phyloP scores from a whole-genome alignment of 441 rosid species.

The Erodium trifolium region DNA sequence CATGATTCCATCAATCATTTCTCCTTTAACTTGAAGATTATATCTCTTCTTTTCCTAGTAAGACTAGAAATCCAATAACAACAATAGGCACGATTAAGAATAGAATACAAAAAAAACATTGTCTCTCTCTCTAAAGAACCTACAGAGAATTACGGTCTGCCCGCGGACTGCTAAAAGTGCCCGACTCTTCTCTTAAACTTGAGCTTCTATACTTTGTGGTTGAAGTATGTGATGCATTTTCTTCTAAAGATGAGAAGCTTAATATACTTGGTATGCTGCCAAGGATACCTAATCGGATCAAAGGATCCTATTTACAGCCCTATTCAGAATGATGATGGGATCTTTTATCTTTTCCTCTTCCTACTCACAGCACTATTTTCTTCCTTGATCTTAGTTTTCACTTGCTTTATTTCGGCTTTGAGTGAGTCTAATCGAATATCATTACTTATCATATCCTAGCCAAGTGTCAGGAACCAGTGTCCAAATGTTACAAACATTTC shows the following conservation, averaged over 20 bases:
- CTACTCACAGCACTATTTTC: too few relatives aligned
- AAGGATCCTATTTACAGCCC: too few relatives aligned
- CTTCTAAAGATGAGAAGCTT: too few relatives aligned
- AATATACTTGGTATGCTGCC: too few relatives aligned
- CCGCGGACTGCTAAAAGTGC: background rate
- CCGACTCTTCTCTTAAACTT: background rate
- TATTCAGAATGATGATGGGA: too few relatives aligned
- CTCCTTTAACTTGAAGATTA: background rate
- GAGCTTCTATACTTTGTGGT: background rate
- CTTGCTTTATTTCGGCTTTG: too few relatives aligned
- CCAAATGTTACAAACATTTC: background rate
- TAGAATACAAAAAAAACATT: background rate
- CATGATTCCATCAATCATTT: background rate
- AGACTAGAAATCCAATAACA: slow-evolving; percentile 2
- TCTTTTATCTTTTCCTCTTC: too few relatives aligned
- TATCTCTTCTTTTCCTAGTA: slow-evolving; percentile 1
- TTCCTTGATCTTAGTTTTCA: too few relatives aligned
- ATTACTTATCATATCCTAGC: background rate
- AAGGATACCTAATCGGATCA: too few relatives aligned
- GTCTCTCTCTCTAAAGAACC: background rate
- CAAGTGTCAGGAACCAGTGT: background rate
- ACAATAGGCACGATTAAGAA: background rate
- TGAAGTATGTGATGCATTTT: too few relatives aligned
- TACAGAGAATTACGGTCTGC: background rate
- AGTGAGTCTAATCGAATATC: too few relatives aligned